Percentiles rank a stretch among this genome's conserved stretches.
Conservation (phyloP, 768 basidiomycete species). For the Tricholoma bakamatsutake region DNA sequence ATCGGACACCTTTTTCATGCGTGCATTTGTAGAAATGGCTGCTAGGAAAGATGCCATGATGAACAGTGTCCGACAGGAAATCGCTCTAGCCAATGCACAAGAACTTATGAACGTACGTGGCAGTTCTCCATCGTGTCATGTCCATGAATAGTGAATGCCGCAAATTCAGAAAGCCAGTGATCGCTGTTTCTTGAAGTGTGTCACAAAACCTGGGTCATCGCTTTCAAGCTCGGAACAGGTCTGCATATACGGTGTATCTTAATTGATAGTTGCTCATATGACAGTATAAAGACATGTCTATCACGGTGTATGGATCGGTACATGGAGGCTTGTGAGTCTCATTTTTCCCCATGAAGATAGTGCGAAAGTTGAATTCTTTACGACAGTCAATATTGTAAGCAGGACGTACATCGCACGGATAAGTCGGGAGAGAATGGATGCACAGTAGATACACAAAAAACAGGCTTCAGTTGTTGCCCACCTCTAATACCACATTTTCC, state of each 20-base stretch:
- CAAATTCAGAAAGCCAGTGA: conserved; percentile 65
- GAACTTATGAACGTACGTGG: conserved; percentile 69
- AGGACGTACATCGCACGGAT: conserved; percentile 59
- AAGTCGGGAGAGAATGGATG: conserved; percentile 43
- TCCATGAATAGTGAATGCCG: not conserved
- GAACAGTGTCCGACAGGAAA: conserved; percentile 60
- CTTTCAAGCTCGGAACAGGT: conserved; percentile 73
- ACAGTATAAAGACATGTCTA: conserved; percentile 55
- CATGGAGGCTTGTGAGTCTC: conserved; percentile 73
- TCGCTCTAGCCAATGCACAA: conserved; percentile 71
- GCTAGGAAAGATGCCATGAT: conserved; percentile 52
- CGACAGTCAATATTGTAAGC: conserved; percentile 74
- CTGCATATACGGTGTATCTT: conserved; percentile 9
- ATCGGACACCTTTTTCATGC: not conserved
- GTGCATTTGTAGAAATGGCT: conserved; percentile 30
- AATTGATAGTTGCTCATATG: not conserved
- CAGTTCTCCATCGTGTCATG: not conserved
- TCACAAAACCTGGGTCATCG: conserved; percentile 68
- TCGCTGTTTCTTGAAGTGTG: conserved; percentile 71
- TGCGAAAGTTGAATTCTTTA: not conserved
- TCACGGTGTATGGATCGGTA: conserved; percentile 75
- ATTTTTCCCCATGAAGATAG: not conserved
- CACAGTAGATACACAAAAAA: conserved; percentile 4
- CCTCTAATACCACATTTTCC: not conserved
- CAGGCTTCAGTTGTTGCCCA: not conserved